These are phyloP conservation scores for Aspergillus uvarum DNA, from an alignment of 2,329 filamentous ascomycete species.

Conservation along the genomic window DNA sequence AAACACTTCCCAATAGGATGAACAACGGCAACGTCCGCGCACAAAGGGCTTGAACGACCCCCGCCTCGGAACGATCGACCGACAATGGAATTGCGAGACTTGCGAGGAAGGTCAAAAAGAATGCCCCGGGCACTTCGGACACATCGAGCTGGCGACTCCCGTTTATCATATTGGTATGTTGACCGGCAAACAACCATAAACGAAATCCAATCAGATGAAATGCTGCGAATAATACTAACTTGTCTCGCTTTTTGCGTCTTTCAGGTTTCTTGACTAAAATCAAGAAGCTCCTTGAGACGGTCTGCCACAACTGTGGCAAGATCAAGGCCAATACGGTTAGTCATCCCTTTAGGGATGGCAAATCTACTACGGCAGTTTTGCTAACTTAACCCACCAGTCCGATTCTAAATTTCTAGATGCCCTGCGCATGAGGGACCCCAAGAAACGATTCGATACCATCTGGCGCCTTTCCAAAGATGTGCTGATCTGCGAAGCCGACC, in stretches of 20 bases:
- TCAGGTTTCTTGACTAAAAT: slow-evolving; percentile 96
- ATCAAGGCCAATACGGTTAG: slow-evolving; percentile 97
- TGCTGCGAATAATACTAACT: slow-evolving; percentile 30
- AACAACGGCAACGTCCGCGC: slow-evolving; percentile 85
- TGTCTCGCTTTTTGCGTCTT: slow-evolving; percentile 3
- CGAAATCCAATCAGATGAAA: no score
- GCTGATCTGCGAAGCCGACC: slow-evolving; percentile 76
- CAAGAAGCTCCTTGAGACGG: slow-evolving; percentile 97
- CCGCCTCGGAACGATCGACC: slow-evolving; percentile 92
- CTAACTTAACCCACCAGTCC: slow-evolving; percentile 61
- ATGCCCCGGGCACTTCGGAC: slow-evolving; percentile 96
- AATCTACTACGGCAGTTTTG: slow-evolving; percentile 51
- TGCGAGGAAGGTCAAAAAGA: slow-evolving; percentile 94
- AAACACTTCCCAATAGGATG: slow-evolving; percentile 57
- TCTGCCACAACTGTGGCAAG: slow-evolving; percentile 98
- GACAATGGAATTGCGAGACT: slow-evolving; percentile 91
- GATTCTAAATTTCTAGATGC: slow-evolving; percentile 82
- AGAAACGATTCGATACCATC: slow-evolving; percentile 87
- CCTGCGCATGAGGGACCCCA: slow-evolving; percentile 82
- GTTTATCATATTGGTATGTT: slow-evolving; percentile 77
- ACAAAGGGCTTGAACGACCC: slow-evolving; percentile 93
- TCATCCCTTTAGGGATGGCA: slow-evolving; percentile 63
- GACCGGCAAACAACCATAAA: not conserved
- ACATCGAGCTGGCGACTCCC: slow-evolving; percentile 95
- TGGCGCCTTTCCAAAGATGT: slow-evolving; percentile 92